These are phyloP conservation scores for Debaryomyces singareniensis DNA, from an alignment of 1,139 yeast species.

Conservation along the genomic window DNA sequence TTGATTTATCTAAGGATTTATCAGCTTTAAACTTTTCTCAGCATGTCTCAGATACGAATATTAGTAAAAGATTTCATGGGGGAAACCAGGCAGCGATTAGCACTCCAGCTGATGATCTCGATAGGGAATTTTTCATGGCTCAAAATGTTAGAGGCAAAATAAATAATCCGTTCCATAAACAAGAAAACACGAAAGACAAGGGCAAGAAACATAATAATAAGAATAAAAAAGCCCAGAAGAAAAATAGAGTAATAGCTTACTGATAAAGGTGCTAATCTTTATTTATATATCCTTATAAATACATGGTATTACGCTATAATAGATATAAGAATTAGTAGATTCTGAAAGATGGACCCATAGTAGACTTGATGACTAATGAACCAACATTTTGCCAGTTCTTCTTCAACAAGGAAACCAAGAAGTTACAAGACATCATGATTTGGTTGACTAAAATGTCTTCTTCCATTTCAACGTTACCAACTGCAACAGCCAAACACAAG, in stretches of 20 bases:
- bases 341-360: constrained; percentile 99
- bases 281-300: no score
- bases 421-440: constrained; percentile 98
- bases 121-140: constrained; percentile 76
- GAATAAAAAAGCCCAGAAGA: constrained; percentile 78
- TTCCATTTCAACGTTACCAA: constrained; percentile 99
- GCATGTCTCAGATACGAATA: constrained; percentile 39
- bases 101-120: constrained; percentile 74
- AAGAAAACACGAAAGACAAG: constrained; percentile 10
- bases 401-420: constrained; percentile 98
- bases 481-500: constrained; percentile 85
- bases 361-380: constrained; percentile 96
- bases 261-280: no score
- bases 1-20: constrained; percentile 67
- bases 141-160: constrained; percentile 57
- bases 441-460: constrained; percentile 95
- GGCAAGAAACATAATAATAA: constrained; percentile 12
- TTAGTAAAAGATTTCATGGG: constrained; percentile 42
- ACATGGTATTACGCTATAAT: constrained; percentile 4
- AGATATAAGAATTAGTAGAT: constrained; percentile 67
- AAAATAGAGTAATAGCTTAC: constrained; percentile 11
- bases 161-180: constrained; percentile 68
- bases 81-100: constrained; percentile 77
- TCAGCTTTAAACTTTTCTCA: constrained; percentile 71
- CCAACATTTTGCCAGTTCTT: constrained; percentile 99